These are phyloP conservation scores for Akebia trifoliata DNA, from an alignment of 164 flowering plant species.

Conservation along the genomic window DNA sequence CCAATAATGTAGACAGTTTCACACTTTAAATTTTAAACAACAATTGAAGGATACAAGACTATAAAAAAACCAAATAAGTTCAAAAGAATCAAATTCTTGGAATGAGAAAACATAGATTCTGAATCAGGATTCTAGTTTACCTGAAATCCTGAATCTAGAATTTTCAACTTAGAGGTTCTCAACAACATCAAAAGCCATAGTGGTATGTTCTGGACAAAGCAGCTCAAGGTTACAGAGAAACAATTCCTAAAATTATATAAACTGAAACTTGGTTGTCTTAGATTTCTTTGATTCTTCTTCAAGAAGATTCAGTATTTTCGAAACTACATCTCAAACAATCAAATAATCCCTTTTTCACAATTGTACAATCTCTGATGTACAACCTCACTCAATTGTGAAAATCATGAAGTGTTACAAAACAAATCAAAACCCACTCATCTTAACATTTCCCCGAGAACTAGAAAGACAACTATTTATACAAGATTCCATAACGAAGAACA, in stretches of 20 bases:
- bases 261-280: neutral
- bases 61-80: too few species aligned
- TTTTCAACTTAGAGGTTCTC: neutral
- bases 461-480: neutral
- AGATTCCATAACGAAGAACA: neutral
- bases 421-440: too few species aligned
- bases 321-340: neutral
- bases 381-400: too few species aligned
- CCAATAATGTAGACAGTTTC: too few species aligned
- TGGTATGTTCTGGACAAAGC: neutral
- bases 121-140: too few species aligned
- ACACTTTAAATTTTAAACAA: too few species aligned
- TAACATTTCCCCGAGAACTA: neutral
- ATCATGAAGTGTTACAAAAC: too few species aligned
- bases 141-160: neutral
- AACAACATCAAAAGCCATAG: neutral
- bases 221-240: neutral
- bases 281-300: neutral
- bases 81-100: too few species aligned
- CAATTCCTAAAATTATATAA: neutral
- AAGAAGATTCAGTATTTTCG: neutral
- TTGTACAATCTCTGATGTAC: too few species aligned
- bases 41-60: too few species aligned
- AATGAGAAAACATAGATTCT: too few species aligned
- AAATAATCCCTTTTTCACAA: too few species aligned